Base-by-base conservation (phyloP, 2,329 filamentous ascomycete species). In the Mycosphaerella arachidis region DNA sequence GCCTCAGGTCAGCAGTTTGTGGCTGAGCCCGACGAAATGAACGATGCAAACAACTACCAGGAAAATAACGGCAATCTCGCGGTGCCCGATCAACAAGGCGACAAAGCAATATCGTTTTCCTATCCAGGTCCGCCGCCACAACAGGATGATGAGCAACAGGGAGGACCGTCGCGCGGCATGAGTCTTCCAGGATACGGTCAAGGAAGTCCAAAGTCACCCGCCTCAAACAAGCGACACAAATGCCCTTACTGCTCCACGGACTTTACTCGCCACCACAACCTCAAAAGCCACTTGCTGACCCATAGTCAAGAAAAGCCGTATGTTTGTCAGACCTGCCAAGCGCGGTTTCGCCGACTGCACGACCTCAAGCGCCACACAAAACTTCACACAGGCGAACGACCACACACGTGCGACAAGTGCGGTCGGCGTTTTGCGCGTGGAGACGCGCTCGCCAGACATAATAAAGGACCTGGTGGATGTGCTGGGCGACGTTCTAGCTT, bases 241-340 rank as follows among this genome's bases (percentile, higher is more conserved):
- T 99, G 94, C 72, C 93, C 91, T 0, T 96, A 96, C 74, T 99
- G 94, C 80, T 86, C 91, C 43, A 97, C 94, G 5, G 94, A 96
- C 71, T 99, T 99, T 68, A 99, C 94, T 30, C 86, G 94, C 48
- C 94, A 97, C 73, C 94, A 97, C 74, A 97, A 99, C 71, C 84
- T 97, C 30, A 99, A 97, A 78, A 97, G 92, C 68, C 94, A 99
- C 77, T 83, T 99, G 59, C 84, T 99, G 72, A 97, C 94, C 0
- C 94, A 97, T 75, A 97, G 92, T 70, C 93, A 99, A 80, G 94
- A 99, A 75, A 99, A 99, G 76, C 94, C 94, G 0, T 99, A 94
- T 72, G 85, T 94, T 30, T 99, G 94, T 73, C 87, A 91, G 63
- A 91, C 90, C n/a, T 99, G 94, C 74, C 86, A 93, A 68, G 90